Evolutionary conservation across 331 rosid species (phyloP).

Genomic region (Prunus yedoensis): DNA sequence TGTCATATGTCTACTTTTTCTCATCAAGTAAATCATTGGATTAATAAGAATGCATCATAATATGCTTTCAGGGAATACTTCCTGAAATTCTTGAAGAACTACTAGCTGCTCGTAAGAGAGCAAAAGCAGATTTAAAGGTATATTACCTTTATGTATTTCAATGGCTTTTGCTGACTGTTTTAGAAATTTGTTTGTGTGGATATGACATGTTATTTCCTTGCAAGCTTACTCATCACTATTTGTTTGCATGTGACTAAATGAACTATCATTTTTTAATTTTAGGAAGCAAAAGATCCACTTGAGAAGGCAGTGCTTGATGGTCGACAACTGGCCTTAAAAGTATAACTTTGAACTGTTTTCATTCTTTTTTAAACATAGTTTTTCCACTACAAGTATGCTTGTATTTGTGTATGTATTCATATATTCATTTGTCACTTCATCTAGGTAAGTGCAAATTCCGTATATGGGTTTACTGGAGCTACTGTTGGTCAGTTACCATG

Average conservation of each 20-base stretch:
- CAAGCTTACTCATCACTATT: neutral
- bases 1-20: neutral
- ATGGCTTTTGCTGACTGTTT: conserved; percentile 13
- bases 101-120: conserved; percentile 87
- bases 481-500: conserved; percentile 93
- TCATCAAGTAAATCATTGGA: neutral
- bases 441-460: conserved; percentile 97
- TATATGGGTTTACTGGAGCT: conserved; percentile 98
- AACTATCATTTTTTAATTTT: conserved; percentile 10
- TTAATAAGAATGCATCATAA: conserved; percentile 10
- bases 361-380: neutral
- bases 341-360: conserved; percentile 22
- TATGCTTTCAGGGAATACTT: conserved; percentile 79
- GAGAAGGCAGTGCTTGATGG: conserved; percentile 98
- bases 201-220: neutral
- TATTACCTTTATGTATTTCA: conserved; percentile 11
- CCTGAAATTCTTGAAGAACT: conserved; percentile 99
- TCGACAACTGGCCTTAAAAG: conserved; percentile 89
- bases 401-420: neutral
- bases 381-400: neutral
- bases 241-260: conserved; percentile 21
- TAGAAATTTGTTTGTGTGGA: no score
- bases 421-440: conserved; percentile 9
- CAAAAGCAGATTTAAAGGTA: conserved; percentile 96
- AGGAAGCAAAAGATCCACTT: conserved; percentile 95